Base-by-base conservation (phyloP, 176 grass and related monocot species). In the Panicum miliaceum region DNA sequence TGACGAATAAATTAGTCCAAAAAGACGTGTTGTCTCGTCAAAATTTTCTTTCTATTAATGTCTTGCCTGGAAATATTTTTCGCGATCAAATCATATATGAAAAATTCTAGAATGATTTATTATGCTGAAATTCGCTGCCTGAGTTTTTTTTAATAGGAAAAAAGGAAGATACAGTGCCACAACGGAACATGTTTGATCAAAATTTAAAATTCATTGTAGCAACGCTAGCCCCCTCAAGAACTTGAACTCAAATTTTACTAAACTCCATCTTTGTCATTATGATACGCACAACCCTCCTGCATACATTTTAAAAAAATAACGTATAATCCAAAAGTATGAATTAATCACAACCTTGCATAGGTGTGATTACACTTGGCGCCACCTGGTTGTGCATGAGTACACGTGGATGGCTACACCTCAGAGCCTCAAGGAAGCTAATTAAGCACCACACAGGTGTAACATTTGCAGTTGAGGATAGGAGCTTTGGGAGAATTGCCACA, bases 381-480 rank as follows among this genome's bases (percentile, higher is more conserved):
- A 76, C 45, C 47, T 81, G 77, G 77, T 57, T 76, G 7, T 45
- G 16, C 42, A 43, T 81, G 75, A 89, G 25, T 61, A 43, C 14
- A 38, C 20, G 4, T 52, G 8, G 61, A 81, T 60, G 38, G 51
- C 63, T 50, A 23, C 32, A 57, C 68, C 9, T 68, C 51, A 58
- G 26, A 52, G 62, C 51, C 69, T 27, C 9, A 51, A 45, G 40
- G 50, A 79, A 67, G 29, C 29, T 32, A n/a, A n/a, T n/a, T n/a
- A 32, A 32, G 27, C 43, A 81, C 71, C 88, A 85, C 35, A 63
- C 71, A 81, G 26, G 4, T 89, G 83, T 81, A 81, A 53, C 42
- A 22, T 29, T 85, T 81, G 18, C 32, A 65, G 9, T 11, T 34
- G 5, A 76, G 51, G 41, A 67, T 63, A 34, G 60, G 54, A 80